These are phyloP conservation scores for Diplodia seriata DNA, from an alignment of 2,329 filamentous ascomycete genomes.

Conservation along the genomic window DNA sequence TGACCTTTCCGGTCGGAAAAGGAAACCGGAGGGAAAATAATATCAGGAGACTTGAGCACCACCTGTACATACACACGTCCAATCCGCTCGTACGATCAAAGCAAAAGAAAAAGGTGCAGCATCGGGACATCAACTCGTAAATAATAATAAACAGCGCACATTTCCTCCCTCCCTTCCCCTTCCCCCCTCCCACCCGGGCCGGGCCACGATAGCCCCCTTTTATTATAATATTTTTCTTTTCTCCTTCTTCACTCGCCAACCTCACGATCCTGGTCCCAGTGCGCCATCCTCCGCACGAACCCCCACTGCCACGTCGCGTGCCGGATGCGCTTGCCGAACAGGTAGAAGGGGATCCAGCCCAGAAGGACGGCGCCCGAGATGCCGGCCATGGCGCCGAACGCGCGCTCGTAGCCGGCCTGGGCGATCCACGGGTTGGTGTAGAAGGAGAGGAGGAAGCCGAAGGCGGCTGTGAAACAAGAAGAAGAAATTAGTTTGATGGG, in stretches of 20 bases:
- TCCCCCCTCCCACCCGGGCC: background rate
- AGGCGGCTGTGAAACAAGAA: no score
- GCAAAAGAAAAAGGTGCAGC: background rate
- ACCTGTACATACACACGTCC: background rate
- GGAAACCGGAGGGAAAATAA: background rate
- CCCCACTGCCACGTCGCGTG: constrained; percentile 58
- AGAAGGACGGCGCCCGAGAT: constrained; percentile 58
- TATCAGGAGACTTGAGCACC: constrained; percentile 15
- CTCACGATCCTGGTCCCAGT: constrained; percentile 62
- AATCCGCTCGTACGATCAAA: background rate
- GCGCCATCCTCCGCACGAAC: constrained; percentile 52
- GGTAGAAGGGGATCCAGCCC: constrained; percentile 59
- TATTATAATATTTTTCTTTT: no score
- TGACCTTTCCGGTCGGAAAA: background rate
- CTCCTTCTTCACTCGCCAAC: constrained; percentile 55
- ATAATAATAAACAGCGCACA: background rate
- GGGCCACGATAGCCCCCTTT: background rate
- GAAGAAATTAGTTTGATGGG: background rate
- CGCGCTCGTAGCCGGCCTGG: constrained; percentile 56
- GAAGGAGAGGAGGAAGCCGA: constrained; percentile 66
- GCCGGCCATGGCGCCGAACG: constrained; percentile 65
- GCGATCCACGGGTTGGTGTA: constrained; percentile 67
- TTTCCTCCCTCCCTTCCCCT: background rate
- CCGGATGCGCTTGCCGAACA: constrained; percentile 60
- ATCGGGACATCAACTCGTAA: background rate